Percentiles rank a stretch among this genome's conserved stretches.
These are phyloP conservation scores for Boletus speciosus DNA, from an alignment of 768 basidiomycete species.

Conservation along the genomic window DNA sequence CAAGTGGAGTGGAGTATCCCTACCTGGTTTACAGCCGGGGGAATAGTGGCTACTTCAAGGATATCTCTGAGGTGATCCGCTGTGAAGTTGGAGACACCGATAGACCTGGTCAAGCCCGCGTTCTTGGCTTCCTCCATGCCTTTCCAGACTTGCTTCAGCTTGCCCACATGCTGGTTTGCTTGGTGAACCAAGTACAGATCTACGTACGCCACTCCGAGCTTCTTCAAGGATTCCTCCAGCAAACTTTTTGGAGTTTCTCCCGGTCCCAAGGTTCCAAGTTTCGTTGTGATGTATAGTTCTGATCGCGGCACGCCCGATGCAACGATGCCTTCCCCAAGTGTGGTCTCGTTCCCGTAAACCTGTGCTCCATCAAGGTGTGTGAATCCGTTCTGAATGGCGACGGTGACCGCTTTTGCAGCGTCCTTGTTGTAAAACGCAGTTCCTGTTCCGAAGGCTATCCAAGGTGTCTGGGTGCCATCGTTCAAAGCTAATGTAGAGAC, in stretches of 20 bases:
- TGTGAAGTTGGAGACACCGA: constrained; percentile 58
- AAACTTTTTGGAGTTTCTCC: constrained; percentile 47
- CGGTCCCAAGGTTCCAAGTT: constrained; percentile 35
- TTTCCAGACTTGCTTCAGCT: constrained; percentile 52
- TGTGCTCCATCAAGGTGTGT: constrained; percentile 67
- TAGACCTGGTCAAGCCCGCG: constrained; percentile 38
- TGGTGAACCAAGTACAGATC: constrained; percentile 65
- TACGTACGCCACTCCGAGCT: constrained; percentile 52
- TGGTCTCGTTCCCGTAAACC: constrained; percentile 53
- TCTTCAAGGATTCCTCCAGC: constrained; percentile 51
- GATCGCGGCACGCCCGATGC: constrained; percentile 49
- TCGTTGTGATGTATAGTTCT: constrained; percentile 62
- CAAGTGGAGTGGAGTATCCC: neutral
- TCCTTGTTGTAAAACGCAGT: constrained; percentile 49
- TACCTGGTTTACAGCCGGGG: constrained; percentile 56
- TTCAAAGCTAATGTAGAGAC: constrained; percentile 44
- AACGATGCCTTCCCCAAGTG: constrained; percentile 48
- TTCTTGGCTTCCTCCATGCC: constrained; percentile 55
- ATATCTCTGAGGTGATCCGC: constrained; percentile 42
- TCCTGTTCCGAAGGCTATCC: constrained; percentile 62
- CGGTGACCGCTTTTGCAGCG: constrained; percentile 35
- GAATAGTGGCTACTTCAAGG: constrained; percentile 39
- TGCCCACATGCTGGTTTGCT: constrained; percentile 38
- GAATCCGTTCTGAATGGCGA: constrained; percentile 54
- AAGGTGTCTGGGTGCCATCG: constrained; percentile 51